phyloP scores from a whole-genome alignment of 805 yeast species.

The Jamesozyma rosinii region DNA sequence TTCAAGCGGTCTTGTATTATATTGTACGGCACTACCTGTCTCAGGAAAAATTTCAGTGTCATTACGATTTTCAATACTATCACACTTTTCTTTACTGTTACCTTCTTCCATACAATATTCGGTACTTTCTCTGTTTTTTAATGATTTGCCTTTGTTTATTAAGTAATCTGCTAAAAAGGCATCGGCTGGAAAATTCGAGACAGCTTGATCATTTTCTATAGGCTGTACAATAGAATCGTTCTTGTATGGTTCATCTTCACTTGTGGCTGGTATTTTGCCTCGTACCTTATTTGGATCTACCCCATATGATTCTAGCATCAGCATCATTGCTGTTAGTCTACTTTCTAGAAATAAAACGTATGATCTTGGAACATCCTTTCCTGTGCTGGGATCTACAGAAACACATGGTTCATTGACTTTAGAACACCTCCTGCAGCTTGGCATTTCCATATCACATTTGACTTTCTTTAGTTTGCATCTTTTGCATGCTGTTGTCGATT shows the following conservation, averaged over 20 bases:
- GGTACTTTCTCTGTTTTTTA: background rate
- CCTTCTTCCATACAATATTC: background rate
- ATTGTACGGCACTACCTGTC: constrained; percentile 2
- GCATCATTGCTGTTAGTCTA: constrained; percentile 48
- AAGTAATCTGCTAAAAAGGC: constrained; percentile 21
- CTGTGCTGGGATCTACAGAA: constrained; percentile 81
- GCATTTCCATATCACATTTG: constrained; percentile 51
- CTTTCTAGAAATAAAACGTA: constrained; percentile 67
- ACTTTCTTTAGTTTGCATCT: constrained; percentile 65
- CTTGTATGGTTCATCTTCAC: constrained; percentile 23
- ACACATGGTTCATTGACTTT: constrained; percentile 65
- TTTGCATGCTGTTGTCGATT: constrained; percentile 77
- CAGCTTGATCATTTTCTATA: background rate
- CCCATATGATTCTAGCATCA: constrained; percentile 37
- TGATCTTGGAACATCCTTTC: constrained; percentile 75
- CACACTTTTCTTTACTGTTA: no score
- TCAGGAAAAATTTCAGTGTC: constrained; percentile 2
- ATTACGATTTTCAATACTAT: background rate
- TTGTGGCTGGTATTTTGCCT: constrained; percentile 23
- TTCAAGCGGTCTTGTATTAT: constrained; percentile 9
- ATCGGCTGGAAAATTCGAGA: constrained; percentile 10
- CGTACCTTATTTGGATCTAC: constrained; percentile 26
- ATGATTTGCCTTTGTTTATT: constrained; percentile 16
- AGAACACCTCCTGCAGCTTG: constrained; percentile 47
- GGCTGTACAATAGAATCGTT: background rate